These are phyloP conservation scores for Aspergillus vadensis DNA, from an alignment of 2,329 filamentous ascomycete species.

Conservation along the genomic window DNA sequence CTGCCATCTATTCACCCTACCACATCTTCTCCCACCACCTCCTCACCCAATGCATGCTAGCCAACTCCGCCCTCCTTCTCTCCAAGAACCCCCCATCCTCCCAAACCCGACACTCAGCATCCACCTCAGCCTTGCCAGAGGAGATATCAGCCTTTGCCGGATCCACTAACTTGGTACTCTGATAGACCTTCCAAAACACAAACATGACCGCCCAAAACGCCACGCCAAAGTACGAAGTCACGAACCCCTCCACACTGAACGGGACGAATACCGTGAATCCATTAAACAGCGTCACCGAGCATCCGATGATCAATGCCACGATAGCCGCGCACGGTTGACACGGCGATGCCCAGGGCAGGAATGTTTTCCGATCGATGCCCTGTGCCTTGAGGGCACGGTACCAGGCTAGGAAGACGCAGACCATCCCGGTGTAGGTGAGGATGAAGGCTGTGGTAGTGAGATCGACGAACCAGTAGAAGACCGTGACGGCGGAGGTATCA, in stretches of 20 bases:
- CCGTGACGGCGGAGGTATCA: conserved; percentile 61
- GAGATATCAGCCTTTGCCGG: conserved; percentile 33
- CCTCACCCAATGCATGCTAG: conserved; percentile 30
- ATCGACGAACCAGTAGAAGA: conserved; percentile 71
- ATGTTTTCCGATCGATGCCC: conserved; percentile 63
- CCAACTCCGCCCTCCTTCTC: conserved; percentile 30
- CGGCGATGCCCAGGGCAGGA: conserved; percentile 67
- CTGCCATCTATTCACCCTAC: conserved; percentile 22
- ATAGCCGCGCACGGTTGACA: conserved; percentile 71
- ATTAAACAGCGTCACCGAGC: conserved; percentile 65
- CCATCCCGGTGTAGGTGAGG: conserved; percentile 62
- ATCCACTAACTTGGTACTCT: conserved; percentile 32
- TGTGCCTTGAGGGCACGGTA: conserved; percentile 68
- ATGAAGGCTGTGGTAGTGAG: conserved; percentile 46
- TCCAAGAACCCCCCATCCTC: conserved; percentile 36
- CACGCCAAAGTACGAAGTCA: conserved; percentile 54
- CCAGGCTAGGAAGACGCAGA: conserved; percentile 70
- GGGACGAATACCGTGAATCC: conserved; percentile 54
- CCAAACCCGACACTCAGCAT: conserved; percentile 38
- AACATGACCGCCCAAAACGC: conserved; percentile 48
- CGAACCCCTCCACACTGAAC: conserved; percentile 51
- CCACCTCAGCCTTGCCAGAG: conserved; percentile 37
- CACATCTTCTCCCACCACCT: conserved; percentile 38
- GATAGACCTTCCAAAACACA: conserved; percentile 38
- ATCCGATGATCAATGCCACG: conserved; percentile 57